Conservation (phyloP, 202 grass and related monocot species). For the Digitaria exilis region DNA sequence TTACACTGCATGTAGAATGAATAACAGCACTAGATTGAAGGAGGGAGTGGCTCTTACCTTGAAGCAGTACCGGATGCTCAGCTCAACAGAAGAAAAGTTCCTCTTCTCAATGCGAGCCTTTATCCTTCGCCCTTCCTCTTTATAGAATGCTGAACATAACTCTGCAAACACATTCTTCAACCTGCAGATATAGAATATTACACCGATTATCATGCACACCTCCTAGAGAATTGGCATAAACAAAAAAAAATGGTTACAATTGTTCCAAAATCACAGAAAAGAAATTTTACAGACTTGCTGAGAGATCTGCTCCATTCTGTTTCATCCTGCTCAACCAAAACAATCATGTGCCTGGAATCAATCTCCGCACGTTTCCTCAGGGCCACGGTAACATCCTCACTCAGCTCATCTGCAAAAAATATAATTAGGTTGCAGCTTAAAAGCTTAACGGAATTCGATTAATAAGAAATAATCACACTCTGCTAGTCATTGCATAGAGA, state of each 20-base stretch:
- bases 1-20: conserved; percentile 9
- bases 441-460: conserved; percentile 16
- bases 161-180: conserved; percentile 73
- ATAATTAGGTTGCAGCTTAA: conserved; percentile 32
- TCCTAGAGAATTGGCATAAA: conserved; percentile 30
- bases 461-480: conserved; percentile 6
- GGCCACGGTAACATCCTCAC: conserved; percentile 79
- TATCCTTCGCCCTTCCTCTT: conserved; percentile 83
- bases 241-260: conserved; percentile 14
- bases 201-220: conserved; percentile 13
- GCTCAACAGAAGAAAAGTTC: conserved; percentile 72
- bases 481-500: not conserved
- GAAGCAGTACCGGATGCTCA: conserved; percentile 89
- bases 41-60: conserved; percentile 60
- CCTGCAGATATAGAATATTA: conserved; percentile 51
- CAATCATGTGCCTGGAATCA: conserved; percentile 76
- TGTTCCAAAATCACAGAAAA: conserved; percentile 22
- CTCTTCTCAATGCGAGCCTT: conserved; percentile 91
- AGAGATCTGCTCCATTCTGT: conserved; percentile 77
- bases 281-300: conserved; percentile 58
- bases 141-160: conserved; percentile 90
- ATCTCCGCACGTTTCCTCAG: conserved; percentile 93
- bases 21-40: conserved; percentile 32
- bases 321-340: conserved; percentile 75
- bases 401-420: conserved; percentile 71